phyloP scores from a whole-genome alignment of 176 grass and related monocot genomes.

The Carex myosuroides region DNA sequence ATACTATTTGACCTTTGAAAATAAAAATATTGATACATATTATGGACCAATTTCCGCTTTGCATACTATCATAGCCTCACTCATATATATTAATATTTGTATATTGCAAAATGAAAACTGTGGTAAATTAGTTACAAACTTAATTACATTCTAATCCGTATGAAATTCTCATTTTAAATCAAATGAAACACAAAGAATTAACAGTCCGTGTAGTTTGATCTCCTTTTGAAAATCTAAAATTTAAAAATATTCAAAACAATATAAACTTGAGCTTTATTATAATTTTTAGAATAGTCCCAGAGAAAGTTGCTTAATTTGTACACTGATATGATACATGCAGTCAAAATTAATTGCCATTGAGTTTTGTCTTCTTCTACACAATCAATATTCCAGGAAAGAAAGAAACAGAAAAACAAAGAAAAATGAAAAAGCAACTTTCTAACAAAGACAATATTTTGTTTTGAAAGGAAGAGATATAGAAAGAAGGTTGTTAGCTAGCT shows the following conservation, averaged over 20 bases:
- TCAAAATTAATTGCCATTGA: background rate
- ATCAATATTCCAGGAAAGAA: background rate
- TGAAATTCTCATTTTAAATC: background rate
- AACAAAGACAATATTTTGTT: conserved; percentile 17
- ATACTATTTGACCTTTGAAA: too few relatives aligned
- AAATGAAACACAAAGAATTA: background rate
- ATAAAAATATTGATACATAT: too few relatives aligned
- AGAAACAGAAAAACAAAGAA: background rate
- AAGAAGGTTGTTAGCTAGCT: background rate
- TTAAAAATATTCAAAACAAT: background rate
- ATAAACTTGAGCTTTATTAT: background rate
- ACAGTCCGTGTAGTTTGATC: background rate
- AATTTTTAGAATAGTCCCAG: background rate
- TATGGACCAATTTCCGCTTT: too few relatives aligned
- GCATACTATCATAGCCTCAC: too few relatives aligned
- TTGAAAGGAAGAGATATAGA: background rate
- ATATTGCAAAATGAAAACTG: too few relatives aligned
- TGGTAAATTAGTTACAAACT: too few relatives aligned
- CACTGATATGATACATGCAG: background rate
- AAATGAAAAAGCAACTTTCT: background rate
- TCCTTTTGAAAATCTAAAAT: background rate
- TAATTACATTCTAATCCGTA: too few relatives aligned
- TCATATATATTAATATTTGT: too few relatives aligned
- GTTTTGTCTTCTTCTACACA: conserved; percentile 15
- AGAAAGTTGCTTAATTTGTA: background rate